Evolutionary conservation across 805 yeast species (phyloP).

Genomic region (Metschnikowia rubicola): DNA sequence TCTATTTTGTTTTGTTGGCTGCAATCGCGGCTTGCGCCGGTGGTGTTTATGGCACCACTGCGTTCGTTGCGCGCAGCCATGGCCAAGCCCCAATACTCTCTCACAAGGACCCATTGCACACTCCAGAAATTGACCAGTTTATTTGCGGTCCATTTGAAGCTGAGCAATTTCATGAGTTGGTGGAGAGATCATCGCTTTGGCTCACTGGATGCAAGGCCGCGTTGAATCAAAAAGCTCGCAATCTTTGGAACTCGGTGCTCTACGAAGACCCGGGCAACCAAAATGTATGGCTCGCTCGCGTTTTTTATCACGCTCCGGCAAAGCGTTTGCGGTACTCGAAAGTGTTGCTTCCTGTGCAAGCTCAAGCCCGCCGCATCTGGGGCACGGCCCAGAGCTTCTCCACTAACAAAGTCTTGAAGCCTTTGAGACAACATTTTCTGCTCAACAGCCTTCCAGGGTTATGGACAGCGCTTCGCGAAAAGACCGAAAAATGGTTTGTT

Average conservation of each 20-base stretch:
- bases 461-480: background rate
- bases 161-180: background rate
- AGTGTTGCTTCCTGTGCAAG: background rate
- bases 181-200: background rate
- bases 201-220: background rate
- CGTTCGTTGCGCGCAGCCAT: background rate
- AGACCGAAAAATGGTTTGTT: background rate
- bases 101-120: too few relatives aligned
- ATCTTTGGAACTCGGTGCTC: background rate
- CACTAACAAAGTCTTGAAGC: background rate
- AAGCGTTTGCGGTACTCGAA: background rate
- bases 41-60: background rate
- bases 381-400: background rate
- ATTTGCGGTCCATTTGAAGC: too few relatives aligned
- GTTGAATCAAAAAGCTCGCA: background rate
- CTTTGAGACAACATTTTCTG: background rate
- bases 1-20: slow-evolving; percentile 5
- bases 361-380: background rate
- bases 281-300: background rate
- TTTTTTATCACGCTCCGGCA: background rate
- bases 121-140: too few relatives aligned
- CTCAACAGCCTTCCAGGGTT: background rate
- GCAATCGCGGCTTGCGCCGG: slow-evolving; percentile 1
- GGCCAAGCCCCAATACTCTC: too few relatives aligned
- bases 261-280: slow-evolving; percentile 1